These are phyloP conservation scores for Plasmodium chabaudi DNA, from an alignment of 169 alveolate species.

Conservation along the genomic window DNA sequence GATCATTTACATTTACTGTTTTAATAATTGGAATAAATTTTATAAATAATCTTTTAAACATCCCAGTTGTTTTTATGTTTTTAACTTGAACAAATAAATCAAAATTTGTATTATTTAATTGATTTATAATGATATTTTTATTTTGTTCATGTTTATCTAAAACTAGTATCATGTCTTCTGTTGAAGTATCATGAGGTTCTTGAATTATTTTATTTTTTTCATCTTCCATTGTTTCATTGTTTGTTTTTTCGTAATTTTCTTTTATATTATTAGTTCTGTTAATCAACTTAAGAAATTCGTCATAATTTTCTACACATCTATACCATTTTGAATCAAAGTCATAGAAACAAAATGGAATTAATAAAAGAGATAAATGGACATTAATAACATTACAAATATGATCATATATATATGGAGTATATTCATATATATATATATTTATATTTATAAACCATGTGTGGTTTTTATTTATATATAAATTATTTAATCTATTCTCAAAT, in stretches of 20 bases:
- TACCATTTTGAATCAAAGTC: conserved; percentile 72
- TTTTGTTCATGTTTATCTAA: conserved; percentile 69
- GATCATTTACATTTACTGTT: conserved; percentile 42
- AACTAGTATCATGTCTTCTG: conserved; percentile 8
- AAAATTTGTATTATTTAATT: conserved; percentile 37
- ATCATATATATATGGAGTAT: conserved; percentile 76
- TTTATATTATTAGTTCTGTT: neutral
- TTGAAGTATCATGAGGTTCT: neutral
- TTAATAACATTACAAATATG: conserved; percentile 71
- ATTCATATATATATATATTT: conserved; percentile 71
- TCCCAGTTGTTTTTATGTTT: conserved; percentile 31
- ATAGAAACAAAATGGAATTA: conserved; percentile 73
- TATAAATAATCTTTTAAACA: conserved; percentile 70
- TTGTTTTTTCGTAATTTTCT: neutral
- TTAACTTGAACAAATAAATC: conserved; percentile 58
- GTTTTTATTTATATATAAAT: conserved; percentile 46
- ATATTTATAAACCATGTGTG: conserved; percentile 61
- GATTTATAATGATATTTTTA: conserved; percentile 61
- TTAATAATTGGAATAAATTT: conserved; percentile 44
- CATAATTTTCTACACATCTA: conserved; percentile 67
- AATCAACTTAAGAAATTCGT: conserved; percentile 26
- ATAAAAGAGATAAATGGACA: conserved; percentile 69
- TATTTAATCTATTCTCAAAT: conserved; percentile 56
- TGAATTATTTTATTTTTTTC: neutral
- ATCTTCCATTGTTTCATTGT: neutral